These are phyloP conservation scores for Yamadazyma conglobata DNA, from an alignment of 1,139 yeast genomes.

Conservation along the genomic window DNA sequence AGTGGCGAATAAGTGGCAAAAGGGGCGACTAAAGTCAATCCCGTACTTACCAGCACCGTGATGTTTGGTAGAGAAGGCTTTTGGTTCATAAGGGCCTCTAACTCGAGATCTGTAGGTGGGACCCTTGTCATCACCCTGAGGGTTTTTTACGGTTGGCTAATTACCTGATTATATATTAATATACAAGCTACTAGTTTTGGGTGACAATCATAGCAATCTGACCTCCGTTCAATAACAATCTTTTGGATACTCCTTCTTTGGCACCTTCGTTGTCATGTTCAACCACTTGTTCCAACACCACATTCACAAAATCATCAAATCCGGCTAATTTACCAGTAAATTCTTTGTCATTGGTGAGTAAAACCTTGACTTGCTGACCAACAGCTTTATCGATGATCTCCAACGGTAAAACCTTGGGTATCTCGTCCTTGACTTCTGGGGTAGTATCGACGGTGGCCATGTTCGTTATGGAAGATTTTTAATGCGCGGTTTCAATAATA, in stretches of 20 bases:
- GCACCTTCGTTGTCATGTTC: conserved; percentile 45
- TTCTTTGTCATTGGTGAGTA: conserved; percentile 71
- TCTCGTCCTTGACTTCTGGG: conserved; percentile 10
- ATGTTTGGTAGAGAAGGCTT: too few species aligned
- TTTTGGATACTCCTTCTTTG: conserved; percentile 45
- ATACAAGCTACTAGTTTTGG: conserved; percentile 1
- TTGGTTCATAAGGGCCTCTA: too few species aligned
- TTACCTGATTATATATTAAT: too few species aligned
- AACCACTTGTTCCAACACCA: conserved; percentile 79
- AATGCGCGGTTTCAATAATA: too few species aligned
- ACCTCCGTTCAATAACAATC: conserved; percentile 85
- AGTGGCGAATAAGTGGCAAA: conserved; percentile 3
- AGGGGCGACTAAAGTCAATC: too few species aligned
- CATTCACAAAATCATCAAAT: conserved; percentile 92
- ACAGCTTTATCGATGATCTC: conserved; percentile 87
- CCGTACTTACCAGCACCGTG: too few species aligned
- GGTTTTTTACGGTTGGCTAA: too few species aligned
- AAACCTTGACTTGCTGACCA: conserved; percentile 75
- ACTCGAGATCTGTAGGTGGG: too few species aligned
- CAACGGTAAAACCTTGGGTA: conserved; percentile 56
- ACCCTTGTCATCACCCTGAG: too few species aligned
- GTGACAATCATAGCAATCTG: conserved; percentile 70
- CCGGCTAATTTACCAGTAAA: conserved; percentile 86
- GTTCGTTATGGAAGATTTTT: too few species aligned
- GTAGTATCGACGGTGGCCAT: conserved; percentile 8